phyloP scores from a whole-genome alignment of 495 filamentous ascomycete species.

The Talaromyces trachyspermus region DNA sequence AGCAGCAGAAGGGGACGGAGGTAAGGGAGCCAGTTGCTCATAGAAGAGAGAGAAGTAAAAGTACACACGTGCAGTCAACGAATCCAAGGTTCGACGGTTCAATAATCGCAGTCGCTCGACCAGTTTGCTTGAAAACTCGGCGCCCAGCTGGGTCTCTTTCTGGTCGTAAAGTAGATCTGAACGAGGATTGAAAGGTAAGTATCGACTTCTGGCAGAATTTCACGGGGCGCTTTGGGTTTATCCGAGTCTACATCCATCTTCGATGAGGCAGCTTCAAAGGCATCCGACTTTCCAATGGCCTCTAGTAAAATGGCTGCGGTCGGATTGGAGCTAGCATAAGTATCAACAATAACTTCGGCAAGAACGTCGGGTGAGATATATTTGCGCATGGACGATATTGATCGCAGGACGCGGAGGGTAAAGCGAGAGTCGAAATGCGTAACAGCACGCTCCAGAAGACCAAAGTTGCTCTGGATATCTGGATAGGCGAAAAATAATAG shows the following conservation, averaged over 20 bases:
- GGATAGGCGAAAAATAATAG: neutral
- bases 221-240: conserved; percentile 46
- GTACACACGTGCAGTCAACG: conserved; percentile 89
- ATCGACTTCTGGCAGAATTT: conserved; percentile 82
- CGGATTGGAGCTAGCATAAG: conserved; percentile 58
- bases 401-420: conserved; percentile 84
- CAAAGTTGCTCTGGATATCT: conserved; percentile 95
- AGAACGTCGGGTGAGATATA: conserved; percentile 75
- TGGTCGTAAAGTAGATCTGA: conserved; percentile 86
- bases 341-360: conserved; percentile 70
- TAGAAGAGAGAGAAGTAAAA: conserved; percentile 95
- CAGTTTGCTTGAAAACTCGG: conserved; percentile 72
- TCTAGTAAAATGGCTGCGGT: conserved; percentile 62
- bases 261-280: conserved; percentile 46
- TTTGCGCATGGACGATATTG: conserved; percentile 92
- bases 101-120: conserved; percentile 77
- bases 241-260: conserved; percentile 78
- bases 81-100: conserved; percentile 91
- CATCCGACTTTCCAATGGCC: conserved; percentile 56
- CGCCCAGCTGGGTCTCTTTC: conserved; percentile 68
- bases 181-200: conserved; percentile 83
- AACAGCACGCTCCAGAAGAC: conserved; percentile 84
- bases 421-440: conserved; percentile 91
- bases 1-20: conserved; percentile 77
- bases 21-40: conserved; percentile 77